Evolutionary conservation across 1,284 basidiomycete genomes (phyloP).

Genomic region (Filobasidium uniguttulatum): DNA sequence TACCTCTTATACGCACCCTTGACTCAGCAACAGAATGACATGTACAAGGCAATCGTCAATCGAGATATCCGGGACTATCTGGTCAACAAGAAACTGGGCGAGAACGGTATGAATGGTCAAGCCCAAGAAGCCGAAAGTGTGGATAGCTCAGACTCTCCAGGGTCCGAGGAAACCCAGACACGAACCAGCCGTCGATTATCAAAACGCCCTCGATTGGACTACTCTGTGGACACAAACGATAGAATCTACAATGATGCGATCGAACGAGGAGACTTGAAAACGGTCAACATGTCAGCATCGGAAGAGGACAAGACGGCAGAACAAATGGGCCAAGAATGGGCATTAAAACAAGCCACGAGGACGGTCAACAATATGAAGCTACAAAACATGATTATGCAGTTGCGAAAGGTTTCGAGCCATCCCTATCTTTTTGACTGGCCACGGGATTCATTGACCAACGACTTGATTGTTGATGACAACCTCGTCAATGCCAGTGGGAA

Average conservation of each 20-base stretch:
- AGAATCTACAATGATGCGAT: slow-evolving; percentile 54
- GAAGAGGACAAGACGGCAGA: slow-evolving; percentile 40
- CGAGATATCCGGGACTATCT: slow-evolving; percentile 55
- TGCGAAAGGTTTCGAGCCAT: slow-evolving; percentile 79
- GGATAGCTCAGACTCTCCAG: slow-evolving; percentile 18
- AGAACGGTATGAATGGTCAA: slow-evolving; percentile 9
- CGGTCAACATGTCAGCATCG: slow-evolving; percentile 23
- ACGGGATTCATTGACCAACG: slow-evolving; percentile 48
- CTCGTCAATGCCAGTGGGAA: slow-evolving; percentile 80
- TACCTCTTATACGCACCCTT: slow-evolving; percentile 87
- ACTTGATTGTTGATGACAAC: slow-evolving; percentile 54
- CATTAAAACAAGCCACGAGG: slow-evolving; percentile 49
- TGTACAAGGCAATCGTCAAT: slow-evolving; percentile 66
- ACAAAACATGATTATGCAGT: slow-evolving; percentile 88
- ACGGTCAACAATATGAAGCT: slow-evolving; percentile 81
- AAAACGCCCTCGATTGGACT: slow-evolving; percentile 35
- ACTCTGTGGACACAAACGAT: slow-evolving; percentile 49
- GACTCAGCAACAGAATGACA: slow-evolving; percentile 61
- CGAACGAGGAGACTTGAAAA: slow-evolving; percentile 38
- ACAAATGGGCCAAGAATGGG: slow-evolving; percentile 45
- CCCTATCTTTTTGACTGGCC: slow-evolving; percentile 90
- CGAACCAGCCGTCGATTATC: slow-evolving; percentile 19
- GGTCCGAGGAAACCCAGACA: slow-evolving; percentile 21
- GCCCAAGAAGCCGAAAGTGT: slow-evolving; percentile 20
- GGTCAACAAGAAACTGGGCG: slow-evolving; percentile 41